Conservation (phyloP, 2,329 filamentous ascomycete species). For the Fusarium odoratissimum region DNA sequence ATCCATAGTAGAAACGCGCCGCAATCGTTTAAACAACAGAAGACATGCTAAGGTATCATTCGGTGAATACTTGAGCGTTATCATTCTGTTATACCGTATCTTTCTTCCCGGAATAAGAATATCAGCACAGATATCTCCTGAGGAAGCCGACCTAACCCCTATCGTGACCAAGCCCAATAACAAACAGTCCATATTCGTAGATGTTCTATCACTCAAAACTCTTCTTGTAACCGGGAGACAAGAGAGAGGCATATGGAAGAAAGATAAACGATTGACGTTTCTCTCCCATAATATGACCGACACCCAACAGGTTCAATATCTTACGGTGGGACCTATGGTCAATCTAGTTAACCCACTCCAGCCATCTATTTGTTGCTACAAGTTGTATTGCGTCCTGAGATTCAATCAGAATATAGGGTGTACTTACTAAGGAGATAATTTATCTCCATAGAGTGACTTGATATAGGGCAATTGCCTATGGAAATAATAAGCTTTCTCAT, state of each 20-base stretch:
- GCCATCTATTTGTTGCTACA: too few species aligned
- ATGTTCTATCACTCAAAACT: neutral
- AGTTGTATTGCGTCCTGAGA: too few species aligned
- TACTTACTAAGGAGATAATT: too few species aligned
- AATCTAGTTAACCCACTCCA: too few species aligned
- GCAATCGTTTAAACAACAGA: neutral
- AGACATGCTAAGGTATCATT: neutral
- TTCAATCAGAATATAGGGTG: too few species aligned
- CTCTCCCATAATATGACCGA: too few species aligned
- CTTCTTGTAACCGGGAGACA: neutral
- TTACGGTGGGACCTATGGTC: too few species aligned
- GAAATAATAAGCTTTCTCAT: neutral
- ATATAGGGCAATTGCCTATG: neutral
- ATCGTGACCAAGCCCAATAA: neutral
- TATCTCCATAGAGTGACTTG: neutral
- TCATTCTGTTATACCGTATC: neutral
- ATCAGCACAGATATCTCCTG: neutral
- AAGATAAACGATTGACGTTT: too few species aligned
- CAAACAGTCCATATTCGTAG: neutral
- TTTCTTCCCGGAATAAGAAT: neutral
- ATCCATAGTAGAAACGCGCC: neutral
- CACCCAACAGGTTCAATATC: too few species aligned
- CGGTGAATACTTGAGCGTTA: too few species aligned
- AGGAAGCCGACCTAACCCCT: neutral
- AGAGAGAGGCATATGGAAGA: neutral